A percentile compares a stretch with the other conserved stretches of the same genome.
phyloP scores from a whole-genome alignment of 305 asterid species.

The Fraxinus dipetala region DNA sequence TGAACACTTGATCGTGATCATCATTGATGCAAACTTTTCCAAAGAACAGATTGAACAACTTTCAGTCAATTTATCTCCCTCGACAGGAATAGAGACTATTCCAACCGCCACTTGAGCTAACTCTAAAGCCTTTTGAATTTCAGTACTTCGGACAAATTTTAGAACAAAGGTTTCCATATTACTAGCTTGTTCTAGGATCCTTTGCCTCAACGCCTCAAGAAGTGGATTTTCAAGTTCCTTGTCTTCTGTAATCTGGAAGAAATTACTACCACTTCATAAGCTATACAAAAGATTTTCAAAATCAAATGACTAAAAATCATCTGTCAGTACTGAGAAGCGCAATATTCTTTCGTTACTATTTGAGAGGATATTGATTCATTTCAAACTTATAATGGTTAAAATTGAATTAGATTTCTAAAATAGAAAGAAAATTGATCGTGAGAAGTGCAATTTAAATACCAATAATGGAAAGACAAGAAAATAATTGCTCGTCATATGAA shows the following conservation, averaged over 20 bases:
- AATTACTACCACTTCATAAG: neutral
- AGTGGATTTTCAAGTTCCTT: constrained; percentile 65
- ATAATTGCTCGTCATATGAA: neutral
- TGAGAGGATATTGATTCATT: neutral
- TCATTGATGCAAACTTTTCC: constrained; percentile 68
- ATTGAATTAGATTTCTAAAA: neutral
- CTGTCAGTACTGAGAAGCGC: neutral
- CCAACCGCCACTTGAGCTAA: constrained; percentile 88
- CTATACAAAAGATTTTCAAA: neutral
- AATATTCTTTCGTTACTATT: neutral
- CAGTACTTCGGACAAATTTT: constrained; percentile 40
- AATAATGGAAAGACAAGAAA: neutral
- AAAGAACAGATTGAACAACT: constrained; percentile 77
- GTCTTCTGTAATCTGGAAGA: constrained; percentile 50
- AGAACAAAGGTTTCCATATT: constrained; percentile 58
- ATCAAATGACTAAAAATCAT: neutral
- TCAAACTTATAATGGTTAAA: neutral
- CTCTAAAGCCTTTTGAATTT: constrained; percentile 45
- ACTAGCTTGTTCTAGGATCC: constrained; percentile 59
- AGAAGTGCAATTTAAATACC: neutral
- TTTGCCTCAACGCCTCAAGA: constrained; percentile 59
- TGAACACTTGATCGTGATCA: constrained; percentile 66
- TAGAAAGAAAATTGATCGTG: neutral
- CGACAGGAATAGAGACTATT: constrained; percentile 44
- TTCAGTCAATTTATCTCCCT: constrained; percentile 41